phyloP scores from a whole-genome alignment of 179 eudicot species.

The Dionaea muscipula region DNA sequence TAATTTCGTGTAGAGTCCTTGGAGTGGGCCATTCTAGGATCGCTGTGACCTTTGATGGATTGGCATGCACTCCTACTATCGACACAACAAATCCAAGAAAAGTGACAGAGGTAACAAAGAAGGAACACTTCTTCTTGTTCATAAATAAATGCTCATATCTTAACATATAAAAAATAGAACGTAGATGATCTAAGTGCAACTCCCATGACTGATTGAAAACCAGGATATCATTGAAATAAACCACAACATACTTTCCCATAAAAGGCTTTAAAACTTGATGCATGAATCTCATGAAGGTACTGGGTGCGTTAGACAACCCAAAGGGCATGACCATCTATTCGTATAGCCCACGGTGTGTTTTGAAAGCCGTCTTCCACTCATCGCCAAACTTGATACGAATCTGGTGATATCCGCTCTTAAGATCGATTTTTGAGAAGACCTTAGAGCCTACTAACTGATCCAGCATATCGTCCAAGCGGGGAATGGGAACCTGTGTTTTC shows the following conservation, averaged over 20 bases:
- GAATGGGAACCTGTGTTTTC: not conserved
- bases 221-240: conserved; percentile 1
- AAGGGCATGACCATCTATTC: not conserved
- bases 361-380: conserved; percentile 1
- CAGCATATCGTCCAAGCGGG: not conserved
- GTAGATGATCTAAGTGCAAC: not conserved
- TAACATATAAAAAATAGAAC: not conserved
- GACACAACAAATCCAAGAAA: not conserved
- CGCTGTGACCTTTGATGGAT: not conserved
- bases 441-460: not conserved
- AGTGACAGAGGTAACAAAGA: not conserved
- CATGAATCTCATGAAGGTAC: not conserved
- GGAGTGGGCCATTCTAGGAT: not conserved
- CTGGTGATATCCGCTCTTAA: not conserved
- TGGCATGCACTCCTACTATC: not conserved
- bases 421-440: not conserved
- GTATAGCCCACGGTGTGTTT: not conserved
- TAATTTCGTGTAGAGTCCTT: not conserved
- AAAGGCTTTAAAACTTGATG: not conserved
- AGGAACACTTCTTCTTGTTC: not conserved
- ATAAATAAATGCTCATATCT: not conserved
- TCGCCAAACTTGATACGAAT: not conserved
- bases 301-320: not conserved
- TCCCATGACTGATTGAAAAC: not conserved
- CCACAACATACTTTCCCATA: not conserved